phyloP scores from a whole-genome alignment of 2,329 filamentous ascomycete genomes.

The Aspergillus sp. region DNA sequence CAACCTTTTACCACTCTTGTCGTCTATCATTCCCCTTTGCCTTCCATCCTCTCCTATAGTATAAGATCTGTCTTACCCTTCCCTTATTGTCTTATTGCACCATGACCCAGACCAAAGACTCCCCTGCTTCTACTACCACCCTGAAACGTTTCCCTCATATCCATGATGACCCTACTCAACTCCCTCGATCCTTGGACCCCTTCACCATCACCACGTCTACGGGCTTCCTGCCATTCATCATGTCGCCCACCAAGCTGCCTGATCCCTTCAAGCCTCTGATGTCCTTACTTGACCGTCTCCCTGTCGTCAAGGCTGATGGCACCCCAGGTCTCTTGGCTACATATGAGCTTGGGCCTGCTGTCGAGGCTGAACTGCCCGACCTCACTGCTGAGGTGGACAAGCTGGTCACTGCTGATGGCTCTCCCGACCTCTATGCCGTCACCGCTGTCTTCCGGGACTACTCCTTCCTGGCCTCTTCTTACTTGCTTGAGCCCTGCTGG shows the following conservation, averaged over 20 bases:
- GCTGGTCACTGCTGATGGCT: constrained; percentile 51
- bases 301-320: constrained; percentile 72
- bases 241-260: constrained; percentile 57
- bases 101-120: constrained; percentile 36
- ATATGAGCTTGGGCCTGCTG: constrained; percentile 71
- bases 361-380: constrained; percentile 73
- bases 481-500: constrained; percentile 89
- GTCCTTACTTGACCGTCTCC: constrained; percentile 72
- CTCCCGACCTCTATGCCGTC: constrained; percentile 72
- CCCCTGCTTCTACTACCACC: constrained; percentile 33
- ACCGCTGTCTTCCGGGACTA: constrained; percentile 91
- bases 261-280: constrained; percentile 70
- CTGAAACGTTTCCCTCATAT: constrained; percentile 44
- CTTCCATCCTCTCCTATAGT: background rate
- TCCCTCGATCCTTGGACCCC: constrained; percentile 44
- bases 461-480: constrained; percentile 84
- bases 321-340: constrained; percentile 73
- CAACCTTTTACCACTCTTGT: background rate
- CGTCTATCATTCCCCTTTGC: background rate
- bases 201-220: constrained; percentile 49
- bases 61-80: constrained; percentile 6
- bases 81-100: constrained; percentile 13
- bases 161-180: constrained; percentile 40
- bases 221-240: constrained; percentile 44
- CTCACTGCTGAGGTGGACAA: constrained; percentile 71